Conservation (phyloP, 2,329 filamentous ascomycete species). For the Epichloe uncinata region DNA sequence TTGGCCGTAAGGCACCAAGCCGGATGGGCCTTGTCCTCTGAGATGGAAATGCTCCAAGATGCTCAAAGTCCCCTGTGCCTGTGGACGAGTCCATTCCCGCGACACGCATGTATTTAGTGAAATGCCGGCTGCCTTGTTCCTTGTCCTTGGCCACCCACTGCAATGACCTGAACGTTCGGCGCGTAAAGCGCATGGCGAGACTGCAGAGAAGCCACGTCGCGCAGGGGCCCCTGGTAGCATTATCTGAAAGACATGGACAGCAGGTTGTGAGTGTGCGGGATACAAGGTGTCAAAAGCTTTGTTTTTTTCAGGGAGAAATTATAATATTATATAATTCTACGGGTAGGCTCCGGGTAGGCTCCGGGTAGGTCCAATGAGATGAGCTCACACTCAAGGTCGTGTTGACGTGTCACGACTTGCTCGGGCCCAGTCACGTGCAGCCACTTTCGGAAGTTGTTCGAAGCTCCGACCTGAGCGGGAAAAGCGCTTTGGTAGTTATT, state of each 20-base stretch:
- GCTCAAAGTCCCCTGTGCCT: background rate
- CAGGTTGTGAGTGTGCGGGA: background rate
- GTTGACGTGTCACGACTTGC: no score
- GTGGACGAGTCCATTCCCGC: background rate
- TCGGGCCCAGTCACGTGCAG: no score
- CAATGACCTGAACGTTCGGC: background rate
- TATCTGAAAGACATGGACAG: slow-evolving; percentile 1
- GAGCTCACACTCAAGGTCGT: no score
- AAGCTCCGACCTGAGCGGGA: no score
- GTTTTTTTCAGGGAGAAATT: no score
- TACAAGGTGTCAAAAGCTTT: no score
- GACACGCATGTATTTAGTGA: background rate
- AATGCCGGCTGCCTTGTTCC: background rate
- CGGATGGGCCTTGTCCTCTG: slow-evolving; percentile 7
- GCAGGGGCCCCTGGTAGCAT: background rate
- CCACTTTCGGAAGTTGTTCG: no score
- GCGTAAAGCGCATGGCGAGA: background rate
- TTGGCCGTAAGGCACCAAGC: slow-evolving; percentile 18
- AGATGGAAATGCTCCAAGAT: slow-evolving; percentile 21
- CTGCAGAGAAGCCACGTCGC: background rate
- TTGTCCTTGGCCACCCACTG: background rate
- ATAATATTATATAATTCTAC: no score
- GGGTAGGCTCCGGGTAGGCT: no score
- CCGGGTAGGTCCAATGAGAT: no score
- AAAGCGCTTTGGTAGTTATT: no score